Conservation (phyloP, 2,329 filamentous ascomycete species). For the Eutypa lata region DNA sequence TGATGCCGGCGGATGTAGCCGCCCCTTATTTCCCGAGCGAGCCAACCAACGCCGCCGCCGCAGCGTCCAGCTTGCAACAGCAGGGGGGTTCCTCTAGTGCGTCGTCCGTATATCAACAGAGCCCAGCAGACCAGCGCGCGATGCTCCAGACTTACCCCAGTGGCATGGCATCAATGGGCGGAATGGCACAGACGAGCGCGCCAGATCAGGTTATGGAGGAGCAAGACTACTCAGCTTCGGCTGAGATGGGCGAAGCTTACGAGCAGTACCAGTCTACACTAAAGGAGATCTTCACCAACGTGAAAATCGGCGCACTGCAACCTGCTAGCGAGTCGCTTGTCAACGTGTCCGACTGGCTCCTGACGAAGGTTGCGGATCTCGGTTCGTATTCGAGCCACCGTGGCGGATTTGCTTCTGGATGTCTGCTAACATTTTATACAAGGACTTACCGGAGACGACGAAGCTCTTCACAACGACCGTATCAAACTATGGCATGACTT, state of each 20-base stretch:
- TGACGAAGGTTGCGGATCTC: slow-evolving; percentile 52
- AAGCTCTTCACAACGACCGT: slow-evolving; percentile 69
- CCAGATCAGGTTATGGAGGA: slow-evolving; percentile 53
- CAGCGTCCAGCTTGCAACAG: slow-evolving; percentile 51
- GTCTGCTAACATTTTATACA: slow-evolving; percentile 25
- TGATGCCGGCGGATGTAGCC: slow-evolving; percentile 63
- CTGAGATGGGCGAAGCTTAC: slow-evolving; percentile 66
- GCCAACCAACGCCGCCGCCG: slow-evolving; percentile 57
- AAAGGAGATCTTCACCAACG: slow-evolving; percentile 67
- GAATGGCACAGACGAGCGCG: slow-evolving; percentile 40
- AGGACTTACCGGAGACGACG: slow-evolving; percentile 85
- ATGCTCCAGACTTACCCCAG: slow-evolving; percentile 53
- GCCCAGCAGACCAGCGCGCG: slow-evolving; percentile 50
- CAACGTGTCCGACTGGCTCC: slow-evolving; percentile 52
- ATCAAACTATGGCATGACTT: slow-evolving; percentile 91
- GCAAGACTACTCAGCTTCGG: slow-evolving; percentile 54
- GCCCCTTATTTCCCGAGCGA: slow-evolving; percentile 75
- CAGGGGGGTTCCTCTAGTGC: slow-evolving; percentile 47
- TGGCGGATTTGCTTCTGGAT: too few relatives aligned
- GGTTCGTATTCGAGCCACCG: slow-evolving; percentile 39
- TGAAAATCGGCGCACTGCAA: slow-evolving; percentile 51
- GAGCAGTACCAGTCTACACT: slow-evolving; percentile 61
- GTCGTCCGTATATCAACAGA: slow-evolving; percentile 64
- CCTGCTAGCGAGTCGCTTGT: slow-evolving; percentile 51
- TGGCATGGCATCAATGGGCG: slow-evolving; percentile 44